phyloP scores from a whole-genome alignment of 2,329 filamentous ascomycete species.

The Botrytis pseudocinerea region DNA sequence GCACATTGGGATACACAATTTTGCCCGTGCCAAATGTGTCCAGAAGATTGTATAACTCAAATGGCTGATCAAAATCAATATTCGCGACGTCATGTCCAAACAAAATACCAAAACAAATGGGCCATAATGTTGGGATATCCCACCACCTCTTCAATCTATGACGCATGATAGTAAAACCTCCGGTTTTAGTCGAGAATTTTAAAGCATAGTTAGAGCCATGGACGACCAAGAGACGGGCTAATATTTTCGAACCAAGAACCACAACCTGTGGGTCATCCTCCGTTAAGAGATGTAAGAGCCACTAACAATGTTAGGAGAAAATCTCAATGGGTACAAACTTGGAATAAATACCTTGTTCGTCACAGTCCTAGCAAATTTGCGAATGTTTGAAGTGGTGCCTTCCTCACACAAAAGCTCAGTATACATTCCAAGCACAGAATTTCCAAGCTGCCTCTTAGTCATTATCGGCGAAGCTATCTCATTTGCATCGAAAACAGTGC shows the following conservation, averaged over 20 bases:
- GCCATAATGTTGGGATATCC: constrained; percentile 82
- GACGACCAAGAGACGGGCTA: constrained; percentile 78
- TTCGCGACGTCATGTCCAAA: constrained; percentile 80
- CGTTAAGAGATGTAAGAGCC: constrained; percentile 86
- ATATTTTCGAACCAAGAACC: constrained; percentile 75
- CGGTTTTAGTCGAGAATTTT: constrained; percentile 87
- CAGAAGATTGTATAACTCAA: constrained; percentile 73
- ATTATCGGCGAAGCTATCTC: constrained; percentile 45
- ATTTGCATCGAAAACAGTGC: constrained; percentile 35
- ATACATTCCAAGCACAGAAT: constrained; percentile 75
- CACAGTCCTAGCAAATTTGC: constrained; percentile 89
- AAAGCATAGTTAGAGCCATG: constrained; percentile 79
- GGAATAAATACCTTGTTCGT: constrained; percentile 76
- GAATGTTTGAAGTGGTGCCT: constrained; percentile 66
- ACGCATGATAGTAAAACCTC: constrained; percentile 85
- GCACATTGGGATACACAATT: constrained; percentile 73
- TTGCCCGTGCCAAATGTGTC: constrained; percentile 70
- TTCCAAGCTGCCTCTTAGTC: constrained; percentile 70
- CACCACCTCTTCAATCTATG: constrained; percentile 83
- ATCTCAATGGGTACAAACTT: background rate
- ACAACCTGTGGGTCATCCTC: constrained; percentile 85
- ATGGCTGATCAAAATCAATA: constrained; percentile 69
- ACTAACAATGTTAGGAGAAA: constrained; percentile 54
- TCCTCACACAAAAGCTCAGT: constrained; percentile 75
- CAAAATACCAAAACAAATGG: constrained; percentile 81